Base-by-base conservation (phyloP, 257 asterid genomes). In the Anisodus tanguticus region DNA sequence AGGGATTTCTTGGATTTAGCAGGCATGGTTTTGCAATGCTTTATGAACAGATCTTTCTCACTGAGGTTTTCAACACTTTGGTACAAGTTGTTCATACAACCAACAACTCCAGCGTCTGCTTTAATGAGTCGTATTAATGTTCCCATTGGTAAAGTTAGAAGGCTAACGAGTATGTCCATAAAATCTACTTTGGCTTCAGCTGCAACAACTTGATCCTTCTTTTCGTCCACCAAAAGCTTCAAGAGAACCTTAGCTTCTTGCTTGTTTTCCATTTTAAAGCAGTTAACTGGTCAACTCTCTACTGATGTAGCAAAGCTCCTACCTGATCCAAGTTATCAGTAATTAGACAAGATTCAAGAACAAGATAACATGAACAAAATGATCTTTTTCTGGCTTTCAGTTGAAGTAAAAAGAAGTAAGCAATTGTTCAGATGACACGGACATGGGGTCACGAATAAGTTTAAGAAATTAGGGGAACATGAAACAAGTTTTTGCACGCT, bases 11-110 rank as follows among this genome's bases (percentile, higher is more conserved):
- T 37, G 35, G 83, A 17, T 59, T 76, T 8, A 62, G 37, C 10
- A 76, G 5, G 5, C 74, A 84, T 76, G 72, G 6, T 43, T 49
- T 49, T 60, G 35, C 83, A 43, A 3, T 31, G 17, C 3, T 84
- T 16, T 76, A 57, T 62, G n/a, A 6, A 17, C 41, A 76, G 45
- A 59, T 59, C 69, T 63, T 74, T 45, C 51, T 35, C 60, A 12
- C 11, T 0, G 4, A 76, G 45, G 0, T 74, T 49, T 60, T 76
- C n/a, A 84, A 74, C 58, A 62, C 83, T 47, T 57, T 6, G 45
- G 83, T 76, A 84, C 67, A 84, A 49, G 53, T 62, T 76, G 4
- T 16, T 83, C 78, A 83, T 74, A 39, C 86, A 83, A 16, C 86
- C 78, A 35, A 83, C 31, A 22, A 17, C 8, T 64, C 47, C 67